Conservation (phyloP, 179 eudicot genomes). For the Vitellaria paradoxa region DNA sequence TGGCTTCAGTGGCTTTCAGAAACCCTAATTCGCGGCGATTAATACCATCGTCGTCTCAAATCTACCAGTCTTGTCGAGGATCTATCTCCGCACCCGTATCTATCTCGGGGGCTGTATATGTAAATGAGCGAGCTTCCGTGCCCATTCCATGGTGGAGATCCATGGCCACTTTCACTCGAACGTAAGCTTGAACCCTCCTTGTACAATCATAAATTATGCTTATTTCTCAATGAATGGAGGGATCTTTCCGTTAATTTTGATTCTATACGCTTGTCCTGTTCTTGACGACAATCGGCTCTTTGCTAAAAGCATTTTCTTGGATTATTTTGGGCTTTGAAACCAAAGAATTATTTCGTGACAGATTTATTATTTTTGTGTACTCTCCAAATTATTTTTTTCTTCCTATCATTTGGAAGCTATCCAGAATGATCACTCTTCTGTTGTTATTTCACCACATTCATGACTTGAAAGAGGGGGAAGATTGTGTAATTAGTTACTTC, state of each 20-base stretch:
- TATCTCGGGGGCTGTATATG: conserved; percentile 4
- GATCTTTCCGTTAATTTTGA: not conserved
- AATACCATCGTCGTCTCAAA: conserved; percentile 41
- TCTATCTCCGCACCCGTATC: conserved; percentile 35
- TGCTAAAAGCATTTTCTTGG: not conserved
- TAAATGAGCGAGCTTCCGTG: not conserved
- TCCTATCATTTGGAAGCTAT: not conserved
- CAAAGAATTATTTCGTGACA: too few relatives aligned
- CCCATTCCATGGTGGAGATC: conserved; percentile 7
- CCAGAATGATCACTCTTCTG: not conserved
- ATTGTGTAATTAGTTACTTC: not conserved
- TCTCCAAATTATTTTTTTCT: not conserved
- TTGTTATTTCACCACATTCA: not conserved
- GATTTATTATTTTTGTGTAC: not conserved
- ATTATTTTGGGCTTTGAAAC: not conserved
- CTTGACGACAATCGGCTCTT: not conserved
- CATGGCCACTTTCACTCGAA: conserved; percentile 14
- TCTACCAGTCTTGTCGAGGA: conserved; percentile 47
- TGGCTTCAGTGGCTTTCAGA: conserved; percentile 69
- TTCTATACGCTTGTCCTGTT: not conserved
- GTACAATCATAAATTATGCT: not conserved
- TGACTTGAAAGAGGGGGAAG: not conserved
- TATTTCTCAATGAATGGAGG: not conserved
- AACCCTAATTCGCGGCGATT: conserved; percentile 60
- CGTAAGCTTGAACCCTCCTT: conserved; percentile 5